phyloP scores from a whole-genome alignment of 202 grass and related monocot species.

The Setaria italica region DNA sequence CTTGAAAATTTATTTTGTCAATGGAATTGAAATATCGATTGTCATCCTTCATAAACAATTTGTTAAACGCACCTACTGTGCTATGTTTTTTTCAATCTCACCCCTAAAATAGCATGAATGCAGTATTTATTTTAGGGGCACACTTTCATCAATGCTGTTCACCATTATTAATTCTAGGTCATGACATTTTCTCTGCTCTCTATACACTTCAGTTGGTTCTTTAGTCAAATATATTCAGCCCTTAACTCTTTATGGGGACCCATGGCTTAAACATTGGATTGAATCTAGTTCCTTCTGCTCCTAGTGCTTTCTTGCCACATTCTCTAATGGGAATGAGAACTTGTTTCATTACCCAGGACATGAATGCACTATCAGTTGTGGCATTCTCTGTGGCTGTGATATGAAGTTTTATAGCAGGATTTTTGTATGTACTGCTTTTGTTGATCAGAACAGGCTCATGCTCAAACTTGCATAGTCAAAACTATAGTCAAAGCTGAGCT shows the following conservation, averaged over 20 bases:
- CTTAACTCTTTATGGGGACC: constrained; percentile 14
- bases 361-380: background rate
- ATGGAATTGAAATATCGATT: background rate
- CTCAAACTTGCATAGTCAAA: background rate
- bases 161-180: background rate
- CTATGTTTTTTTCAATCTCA: background rate
- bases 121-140: constrained; percentile 1
- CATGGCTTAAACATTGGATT: background rate
- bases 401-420: background rate
- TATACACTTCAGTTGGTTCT: constrained; percentile 11
- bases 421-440: background rate
- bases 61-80: background rate
- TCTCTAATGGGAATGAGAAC: background rate
- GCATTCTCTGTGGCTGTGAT: constrained; percentile 14
- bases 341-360: background rate
- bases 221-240: background rate
- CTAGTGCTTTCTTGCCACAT: background rate
- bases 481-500: background rate
- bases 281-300: constrained; percentile 9
- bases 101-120: background rate
- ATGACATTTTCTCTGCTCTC: background rate
- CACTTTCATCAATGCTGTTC: background rate
- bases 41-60: background rate
- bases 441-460: constrained; percentile 22
- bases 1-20: constrained; percentile 12